Percentiles rank a stretch among this genome's conserved stretches.
Evolutionary conservation across 352 stramenopile genomes (phyloP).

Genomic region (Phytophthora ramorum): DNA sequence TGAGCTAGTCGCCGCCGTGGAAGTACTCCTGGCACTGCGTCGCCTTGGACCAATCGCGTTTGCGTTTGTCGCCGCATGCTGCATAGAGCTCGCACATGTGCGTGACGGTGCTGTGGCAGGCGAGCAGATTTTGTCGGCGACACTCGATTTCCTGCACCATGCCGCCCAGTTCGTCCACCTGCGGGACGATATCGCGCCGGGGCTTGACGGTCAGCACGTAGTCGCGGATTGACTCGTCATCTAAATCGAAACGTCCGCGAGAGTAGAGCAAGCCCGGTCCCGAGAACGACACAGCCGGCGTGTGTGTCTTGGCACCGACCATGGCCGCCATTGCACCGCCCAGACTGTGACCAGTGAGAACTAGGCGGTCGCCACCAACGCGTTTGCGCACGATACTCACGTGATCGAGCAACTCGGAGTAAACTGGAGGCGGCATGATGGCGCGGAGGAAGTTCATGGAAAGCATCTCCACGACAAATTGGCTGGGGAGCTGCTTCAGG

Average conservation of each 20-base stretch:
- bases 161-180: conserved; percentile 81
- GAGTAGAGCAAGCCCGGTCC: conserved; percentile 82
- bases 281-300: conserved; percentile 84
- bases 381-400: conserved; percentile 62
- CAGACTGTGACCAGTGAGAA: conserved; percentile 87
- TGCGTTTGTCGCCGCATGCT: conserved; percentile 79
- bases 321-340: conserved; percentile 87
- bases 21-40: conserved; percentile 80
- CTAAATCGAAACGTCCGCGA: conserved; percentile 76
- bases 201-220: conserved; percentile 90
- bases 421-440: conserved; percentile 85
- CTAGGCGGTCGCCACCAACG: conserved; percentile 70
- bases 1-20: conserved; percentile 20
- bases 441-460: conserved; percentile 75
- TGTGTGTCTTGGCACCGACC: conserved; percentile 84
- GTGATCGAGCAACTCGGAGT: conserved; percentile 73
- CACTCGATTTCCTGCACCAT: conserved; percentile 92
- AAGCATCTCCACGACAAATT: conserved; percentile 86
- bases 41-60: conserved; percentile 81
- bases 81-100: conserved; percentile 88
- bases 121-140: conserved; percentile 74
- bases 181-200: conserved; percentile 76
- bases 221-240: conserved; percentile 77
- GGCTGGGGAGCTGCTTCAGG: conserved; percentile 79
- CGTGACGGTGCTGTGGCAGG: conserved; percentile 85